These are phyloP conservation scores for Didymella arachidicola DNA, from an alignment of 2,329 filamentous ascomycete species.

Conservation along the genomic window DNA sequence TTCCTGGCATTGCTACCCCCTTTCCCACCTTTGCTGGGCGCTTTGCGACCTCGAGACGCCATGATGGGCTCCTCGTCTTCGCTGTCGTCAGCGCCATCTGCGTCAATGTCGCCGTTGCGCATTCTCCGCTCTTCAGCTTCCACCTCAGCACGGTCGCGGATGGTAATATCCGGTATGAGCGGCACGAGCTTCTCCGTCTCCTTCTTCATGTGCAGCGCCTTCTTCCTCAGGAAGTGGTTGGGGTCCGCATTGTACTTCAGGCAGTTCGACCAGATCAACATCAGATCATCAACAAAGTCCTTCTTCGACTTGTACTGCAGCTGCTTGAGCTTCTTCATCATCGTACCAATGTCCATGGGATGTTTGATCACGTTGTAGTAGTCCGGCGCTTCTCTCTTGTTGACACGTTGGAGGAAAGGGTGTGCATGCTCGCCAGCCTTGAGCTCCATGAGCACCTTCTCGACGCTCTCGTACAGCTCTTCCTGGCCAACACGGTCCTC, in stretches of 20 bases:
- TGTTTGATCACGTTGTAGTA: slow-evolving; percentile 95
- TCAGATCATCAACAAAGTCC: slow-evolving; percentile 92
- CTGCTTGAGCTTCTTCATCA: slow-evolving; percentile 95
- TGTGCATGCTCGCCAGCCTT: slow-evolving; percentile 98
- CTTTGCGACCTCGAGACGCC: slow-evolving; percentile 92
- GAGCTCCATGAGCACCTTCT: slow-evolving; percentile 95
- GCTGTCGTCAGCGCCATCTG: slow-evolving; percentile 86
- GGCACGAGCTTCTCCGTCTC: slow-evolving; percentile 97
- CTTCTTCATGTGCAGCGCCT: slow-evolving; percentile 95
- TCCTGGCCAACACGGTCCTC: slow-evolving; percentile 98
- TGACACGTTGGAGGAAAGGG: slow-evolving; percentile 92
- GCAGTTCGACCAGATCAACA: slow-evolving; percentile 97
- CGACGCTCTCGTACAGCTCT: slow-evolving; percentile 93
- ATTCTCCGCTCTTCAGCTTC: slow-evolving; percentile 77
- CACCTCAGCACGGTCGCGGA: slow-evolving; percentile 90
- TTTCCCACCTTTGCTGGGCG: slow-evolving; percentile 78
- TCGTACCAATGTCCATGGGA: slow-evolving; percentile 95
- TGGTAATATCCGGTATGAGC: slow-evolving; percentile 89
- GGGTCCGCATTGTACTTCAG: slow-evolving; percentile 93
- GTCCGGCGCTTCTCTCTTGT: slow-evolving; percentile 95
- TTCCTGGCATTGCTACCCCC: slow-evolving; percentile 71
- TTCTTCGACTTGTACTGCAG: slow-evolving; percentile 71
- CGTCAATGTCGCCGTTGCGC: slow-evolving; percentile 80
- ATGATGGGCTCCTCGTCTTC: slow-evolving; percentile 95
- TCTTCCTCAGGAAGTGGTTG: slow-evolving; percentile 84